A percentile compares a stretch with the other conserved stretches of the same genome.
These are phyloP conservation scores for Candida tetrigidarum DNA, from an alignment of 1,139 yeast species.

Conservation along the genomic window DNA sequence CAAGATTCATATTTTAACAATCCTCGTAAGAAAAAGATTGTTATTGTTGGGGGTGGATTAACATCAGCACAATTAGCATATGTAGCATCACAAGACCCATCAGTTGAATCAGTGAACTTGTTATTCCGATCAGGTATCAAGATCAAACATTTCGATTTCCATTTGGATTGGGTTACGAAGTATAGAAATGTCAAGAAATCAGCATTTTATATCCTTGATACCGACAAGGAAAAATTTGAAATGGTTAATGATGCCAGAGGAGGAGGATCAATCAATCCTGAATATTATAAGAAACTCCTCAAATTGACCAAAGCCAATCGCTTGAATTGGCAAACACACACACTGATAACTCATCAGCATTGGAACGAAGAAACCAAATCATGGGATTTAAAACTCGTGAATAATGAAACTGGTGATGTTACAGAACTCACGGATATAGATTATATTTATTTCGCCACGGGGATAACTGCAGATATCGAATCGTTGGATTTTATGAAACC, in stretches of 20 bases:
- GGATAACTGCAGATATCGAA: constrained; percentile 37
- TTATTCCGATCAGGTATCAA: constrained; percentile 45
- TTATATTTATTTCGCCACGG: constrained; percentile 50
- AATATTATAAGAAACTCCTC: constrained; percentile 38
- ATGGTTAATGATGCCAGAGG: constrained; percentile 50
- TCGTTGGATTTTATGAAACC: constrained; percentile 33
- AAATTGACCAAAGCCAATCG: constrained; percentile 35
- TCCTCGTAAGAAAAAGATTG: constrained; percentile 25
- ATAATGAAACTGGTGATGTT: constrained; percentile 11
- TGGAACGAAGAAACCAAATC: constrained; percentile 25
- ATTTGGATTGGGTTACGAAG: constrained; percentile 57
- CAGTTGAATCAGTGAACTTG: constrained; percentile 36
- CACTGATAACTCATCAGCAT: constrained; percentile 24
- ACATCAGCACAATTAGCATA: constrained; percentile 55
- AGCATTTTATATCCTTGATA: constrained; percentile 46
- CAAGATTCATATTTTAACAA: constrained; percentile 14
- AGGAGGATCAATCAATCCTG: constrained; percentile 56
- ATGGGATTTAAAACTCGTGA: constrained; percentile 24
- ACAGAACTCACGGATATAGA: constrained; percentile 23
- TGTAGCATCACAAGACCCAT: constrained; percentile 32
- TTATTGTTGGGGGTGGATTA: constrained; percentile 53
- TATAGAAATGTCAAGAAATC: constrained; percentile 48
- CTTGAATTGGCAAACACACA: constrained; percentile 27
- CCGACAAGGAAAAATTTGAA: constrained; percentile 44
- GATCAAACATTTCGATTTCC: constrained; percentile 54